A percentile compares a stretch with the other conserved stretches of the same genome.
Conservation (phyloP, 306 rosid genomes). For the Prunus campanulata region DNA sequence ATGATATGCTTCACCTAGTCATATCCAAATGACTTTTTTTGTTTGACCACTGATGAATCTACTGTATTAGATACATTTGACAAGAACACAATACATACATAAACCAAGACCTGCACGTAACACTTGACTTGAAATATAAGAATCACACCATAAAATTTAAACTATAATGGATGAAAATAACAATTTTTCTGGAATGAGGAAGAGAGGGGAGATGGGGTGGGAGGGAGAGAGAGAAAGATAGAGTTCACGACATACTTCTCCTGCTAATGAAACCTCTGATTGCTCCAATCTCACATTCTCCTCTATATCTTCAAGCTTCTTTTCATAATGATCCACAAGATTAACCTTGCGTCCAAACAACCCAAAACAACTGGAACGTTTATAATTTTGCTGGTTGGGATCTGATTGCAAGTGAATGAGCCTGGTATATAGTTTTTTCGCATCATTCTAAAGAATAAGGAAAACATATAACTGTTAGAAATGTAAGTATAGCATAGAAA, state of each 20-base stretch:
- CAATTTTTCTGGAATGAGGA: background rate
- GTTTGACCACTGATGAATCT: too few species aligned
- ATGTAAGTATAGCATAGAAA: background rate
- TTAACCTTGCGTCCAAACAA: slow-evolving; percentile 46
- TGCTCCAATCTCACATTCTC: slow-evolving; percentile 68
- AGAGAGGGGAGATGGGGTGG: background rate
- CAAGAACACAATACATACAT: too few species aligned
- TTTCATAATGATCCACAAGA: slow-evolving; percentile 60
- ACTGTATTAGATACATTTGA: too few species aligned
- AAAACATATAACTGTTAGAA: slow-evolving; percentile 19
- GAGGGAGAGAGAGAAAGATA: slow-evolving; percentile 4
- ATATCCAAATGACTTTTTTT: too few species aligned
- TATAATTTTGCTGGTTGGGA: slow-evolving; percentile 34
- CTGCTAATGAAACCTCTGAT: slow-evolving; percentile 60
- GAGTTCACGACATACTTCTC: slow-evolving; percentile 66
- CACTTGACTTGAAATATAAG: background rate
- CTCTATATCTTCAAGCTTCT: slow-evolving; percentile 65
- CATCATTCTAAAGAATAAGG: slow-evolving; percentile 47
- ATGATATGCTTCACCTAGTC: too few species aligned
- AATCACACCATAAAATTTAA: background rate
- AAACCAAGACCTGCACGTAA: background rate
- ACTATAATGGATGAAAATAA: background rate
- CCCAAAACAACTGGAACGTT: slow-evolving; percentile 45
- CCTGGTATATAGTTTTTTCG: slow-evolving; percentile 46
- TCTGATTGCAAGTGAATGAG: slow-evolving; percentile 47